phyloP scores from a whole-genome alignment of 805 yeast species.

The Kodamaea hsintzibuensis region DNA sequence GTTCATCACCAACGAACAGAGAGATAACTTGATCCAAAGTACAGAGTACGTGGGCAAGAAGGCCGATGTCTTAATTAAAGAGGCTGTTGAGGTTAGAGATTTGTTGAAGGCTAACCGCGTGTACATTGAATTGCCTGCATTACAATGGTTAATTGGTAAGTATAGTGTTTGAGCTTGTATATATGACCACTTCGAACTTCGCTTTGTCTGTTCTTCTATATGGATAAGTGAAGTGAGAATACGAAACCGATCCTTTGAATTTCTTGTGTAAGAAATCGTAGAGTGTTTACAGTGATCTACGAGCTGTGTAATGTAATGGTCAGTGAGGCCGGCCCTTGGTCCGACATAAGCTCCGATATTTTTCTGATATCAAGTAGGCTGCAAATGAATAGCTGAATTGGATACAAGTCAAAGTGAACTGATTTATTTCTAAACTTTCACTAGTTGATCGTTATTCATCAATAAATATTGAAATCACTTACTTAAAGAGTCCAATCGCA shows the following conservation, averaged over 20 bases:
- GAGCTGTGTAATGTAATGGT: too few species aligned
- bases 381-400: too few species aligned
- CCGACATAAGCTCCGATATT: too few species aligned
- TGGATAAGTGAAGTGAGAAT: neutral
- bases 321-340: too few species aligned
- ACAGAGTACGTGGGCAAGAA: constrained; percentile 52
- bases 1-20: constrained; percentile 63
- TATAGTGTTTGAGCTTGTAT: constrained; percentile 15
- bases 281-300: too few species aligned
- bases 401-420: too few species aligned
- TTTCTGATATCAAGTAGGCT: too few species aligned
- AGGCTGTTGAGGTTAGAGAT: constrained; percentile 81
- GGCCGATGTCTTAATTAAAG: constrained; percentile 69
- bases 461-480: too few species aligned
- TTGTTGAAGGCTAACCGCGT: constrained; percentile 76
- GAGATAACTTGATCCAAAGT: constrained; percentile 61
- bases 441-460: too few species aligned
- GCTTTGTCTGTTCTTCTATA: neutral
- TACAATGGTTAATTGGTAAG: constrained; percentile 54
- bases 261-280: neutral
- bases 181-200: neutral
- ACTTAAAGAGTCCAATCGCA: too few species aligned
- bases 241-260: neutral
- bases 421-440: too few species aligned
- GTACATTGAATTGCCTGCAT: constrained; percentile 69